Base-by-base conservation (phyloP, 2,329 filamentous ascomycete species). In the Diaporthe citriasiana region DNA sequence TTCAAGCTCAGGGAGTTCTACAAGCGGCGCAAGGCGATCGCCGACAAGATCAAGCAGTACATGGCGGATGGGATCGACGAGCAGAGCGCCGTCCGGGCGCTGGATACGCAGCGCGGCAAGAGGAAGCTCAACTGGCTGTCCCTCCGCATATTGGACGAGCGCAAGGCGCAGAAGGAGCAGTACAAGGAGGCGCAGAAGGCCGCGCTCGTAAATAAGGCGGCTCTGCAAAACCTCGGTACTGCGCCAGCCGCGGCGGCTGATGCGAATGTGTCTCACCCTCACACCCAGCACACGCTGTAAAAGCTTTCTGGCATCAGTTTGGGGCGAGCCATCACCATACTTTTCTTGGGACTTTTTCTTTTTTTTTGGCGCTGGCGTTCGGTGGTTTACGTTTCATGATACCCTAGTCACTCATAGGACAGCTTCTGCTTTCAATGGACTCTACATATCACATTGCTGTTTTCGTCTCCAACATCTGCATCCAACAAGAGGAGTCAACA, bases 101-200 rank as follows among this genome's bases (percentile, higher is more conserved):
- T 84, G 0, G 82, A 84, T 76, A 80, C 78, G 63, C 78, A 83
- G 65, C 82, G 82, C 35, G 79, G 81, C 35, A 81, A 81, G 1
- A 79, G 82, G 9, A 83, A 80, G 27, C 82, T 84, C 65, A 82
- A 83, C 76, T 83, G 82, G 76, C 75, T 84, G 51, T 82, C 83
- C 25, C 80, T 81, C 25, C 78, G 82, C 76, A 74, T 84, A 35
- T 79, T 82, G 63, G 81, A 83, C 45, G 81, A 83, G 76, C 79
- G 81, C 17, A 83, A 82, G 71, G 81, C 83, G 38, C 72, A 75
- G 68, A 77, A 76, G 74, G 74, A 75, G 33, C 65, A 73, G 42
- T 76, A 76, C 59, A 77, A 75, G 66, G 75, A 65, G 19, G 76
- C 76, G 7, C 73, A 74, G 30, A 73, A 76, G 45, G 75, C 74